phyloP scores from a whole-genome alignment of 1,139 yeast species.

The Suhomyces chickasaworum region DNA sequence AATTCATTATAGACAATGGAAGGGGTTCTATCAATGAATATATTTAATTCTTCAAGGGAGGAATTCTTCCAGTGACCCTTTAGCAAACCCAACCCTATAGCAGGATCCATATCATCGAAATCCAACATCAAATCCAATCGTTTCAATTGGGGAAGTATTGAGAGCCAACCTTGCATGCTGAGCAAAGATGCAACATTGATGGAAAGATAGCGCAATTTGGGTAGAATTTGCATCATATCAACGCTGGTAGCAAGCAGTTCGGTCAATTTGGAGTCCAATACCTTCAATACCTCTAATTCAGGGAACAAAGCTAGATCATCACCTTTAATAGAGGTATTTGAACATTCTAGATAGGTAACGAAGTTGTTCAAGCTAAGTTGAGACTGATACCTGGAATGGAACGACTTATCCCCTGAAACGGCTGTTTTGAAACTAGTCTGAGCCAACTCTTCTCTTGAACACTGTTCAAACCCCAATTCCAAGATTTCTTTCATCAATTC shows the following conservation, averaged over 20 bases:
- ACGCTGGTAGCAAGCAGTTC: background rate
- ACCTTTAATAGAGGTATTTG: slow-evolving; percentile 22
- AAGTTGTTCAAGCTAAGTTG: slow-evolving; percentile 24
- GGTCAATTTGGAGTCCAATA: slow-evolving; percentile 18
- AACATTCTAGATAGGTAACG: slow-evolving; percentile 31
- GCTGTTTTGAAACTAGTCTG: slow-evolving; percentile 21
- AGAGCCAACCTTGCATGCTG: slow-evolving; percentile 1
- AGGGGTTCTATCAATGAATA: slow-evolving; percentile 23
- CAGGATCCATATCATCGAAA: slow-evolving; percentile 22
- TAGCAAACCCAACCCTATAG: slow-evolving; percentile 5
- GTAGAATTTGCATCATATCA: background rate
- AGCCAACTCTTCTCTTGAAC: slow-evolving; percentile 28
- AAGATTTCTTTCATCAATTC: slow-evolving; percentile 28
- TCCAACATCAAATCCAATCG: slow-evolving; percentile 33
- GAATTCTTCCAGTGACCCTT: background rate
- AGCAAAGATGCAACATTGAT: slow-evolving; percentile 24
- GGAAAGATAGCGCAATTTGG: slow-evolving; percentile 19
- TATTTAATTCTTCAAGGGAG: slow-evolving; percentile 20
- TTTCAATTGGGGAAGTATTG: slow-evolving; percentile 12
- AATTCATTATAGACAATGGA: slow-evolving; percentile 20
- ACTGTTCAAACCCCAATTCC: slow-evolving; percentile 20
- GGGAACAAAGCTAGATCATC: slow-evolving; percentile 21
- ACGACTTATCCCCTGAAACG: slow-evolving; percentile 20
- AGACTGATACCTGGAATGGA: slow-evolving; percentile 23
- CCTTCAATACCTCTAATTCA: slow-evolving; percentile 22